A percentile compares a stretch with the other conserved stretches of the same genome.
Conservation (phyloP, 306 rosid species). For the Gleditsia sinensis region DNA sequence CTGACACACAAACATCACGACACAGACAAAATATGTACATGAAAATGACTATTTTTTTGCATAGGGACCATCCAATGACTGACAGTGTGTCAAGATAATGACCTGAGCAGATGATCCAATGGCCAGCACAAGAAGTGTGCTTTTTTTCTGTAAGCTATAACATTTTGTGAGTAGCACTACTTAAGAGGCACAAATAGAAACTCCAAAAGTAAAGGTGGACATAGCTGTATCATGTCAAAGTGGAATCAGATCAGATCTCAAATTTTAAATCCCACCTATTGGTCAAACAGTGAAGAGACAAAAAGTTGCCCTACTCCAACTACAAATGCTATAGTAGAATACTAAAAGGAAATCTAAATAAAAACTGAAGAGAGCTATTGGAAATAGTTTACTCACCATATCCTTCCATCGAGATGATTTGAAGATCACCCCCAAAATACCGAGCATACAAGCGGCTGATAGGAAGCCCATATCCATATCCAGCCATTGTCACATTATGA, state of each 20-base stretch:
- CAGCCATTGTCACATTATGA: conserved; percentile 69
- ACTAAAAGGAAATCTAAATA: neutral
- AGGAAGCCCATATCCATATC: conserved; percentile 81
- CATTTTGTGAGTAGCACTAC: too few species aligned
- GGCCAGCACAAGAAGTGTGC: neutral
- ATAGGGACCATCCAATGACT: neutral
- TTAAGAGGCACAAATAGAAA: neutral
- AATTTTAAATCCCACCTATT: neutral
- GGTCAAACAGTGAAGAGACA: neutral
- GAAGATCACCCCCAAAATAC: conserved; percentile 84
- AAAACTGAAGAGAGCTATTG: neutral
- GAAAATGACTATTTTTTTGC: too few species aligned
- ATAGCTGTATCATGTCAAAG: neutral
- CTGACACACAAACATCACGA: neutral
- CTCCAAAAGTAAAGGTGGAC: neutral
- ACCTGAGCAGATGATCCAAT: neutral
- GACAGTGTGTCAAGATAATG: neutral
- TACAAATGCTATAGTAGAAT: neutral
- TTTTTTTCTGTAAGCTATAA: neutral
- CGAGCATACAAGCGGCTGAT: conserved; percentile 76
- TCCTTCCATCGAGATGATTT: conserved; percentile 86
- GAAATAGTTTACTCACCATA: conserved; percentile 56
- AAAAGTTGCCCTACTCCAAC: neutral
- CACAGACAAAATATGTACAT: too few species aligned
- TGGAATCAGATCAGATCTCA: neutral